Evolutionary conservation across 2,329 filamentous ascomycete genomes (phyloP), one percentile per base, ranked within the genome.

Genomic region (Helicocarpus griseus): DNA sequence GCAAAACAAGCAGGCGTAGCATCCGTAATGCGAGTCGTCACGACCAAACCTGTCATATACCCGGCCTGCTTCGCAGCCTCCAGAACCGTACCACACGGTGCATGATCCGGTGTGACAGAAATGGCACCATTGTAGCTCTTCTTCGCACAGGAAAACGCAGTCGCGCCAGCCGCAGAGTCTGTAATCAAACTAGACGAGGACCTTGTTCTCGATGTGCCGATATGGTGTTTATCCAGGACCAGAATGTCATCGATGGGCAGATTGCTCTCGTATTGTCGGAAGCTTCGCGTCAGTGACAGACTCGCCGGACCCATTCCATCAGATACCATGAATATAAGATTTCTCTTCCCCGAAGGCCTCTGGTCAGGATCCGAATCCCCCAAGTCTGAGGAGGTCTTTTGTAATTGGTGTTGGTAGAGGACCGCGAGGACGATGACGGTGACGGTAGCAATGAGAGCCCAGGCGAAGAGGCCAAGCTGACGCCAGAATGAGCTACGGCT

Each of bases 51-150:
- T 2, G 93, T 98, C 70, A 83, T 85, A 66, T 96, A 97, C 13
- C 93, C 93, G 7, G 87, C 86, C 60, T 82, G 81, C 72, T 96
- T 95, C 35, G 93, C 93, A 3, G 93, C 93, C 73, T 98, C 93
- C 49, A 98, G 79, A 36, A 86, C 89, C 17, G 90, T 95, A 6
- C 91, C 93, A 67, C 93, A 98, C 4, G 93, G 89, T 28, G 82
- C 81, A 59, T 86, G 82, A 68, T 94, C 85, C 0, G 90, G 90
- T 14, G 94, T 76, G 50, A 95, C 86, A 8, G 89, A 87, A 60
- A 98, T 97, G 59, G 93, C 93, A 45, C 89, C 89, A 64, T 98
- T 98, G 74, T 98, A 98, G 67, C 85, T 95, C 80, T 98, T 98
- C 64, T 77, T 73, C 19, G 82, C 91, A 63, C 93, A 98, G 2